Percentiles rank a stretch among this genome's conserved stretches.
Conservation (phyloP, 1,284 basidiomycete genomes). For the Cutaneotrichosporon sp. region DNA sequence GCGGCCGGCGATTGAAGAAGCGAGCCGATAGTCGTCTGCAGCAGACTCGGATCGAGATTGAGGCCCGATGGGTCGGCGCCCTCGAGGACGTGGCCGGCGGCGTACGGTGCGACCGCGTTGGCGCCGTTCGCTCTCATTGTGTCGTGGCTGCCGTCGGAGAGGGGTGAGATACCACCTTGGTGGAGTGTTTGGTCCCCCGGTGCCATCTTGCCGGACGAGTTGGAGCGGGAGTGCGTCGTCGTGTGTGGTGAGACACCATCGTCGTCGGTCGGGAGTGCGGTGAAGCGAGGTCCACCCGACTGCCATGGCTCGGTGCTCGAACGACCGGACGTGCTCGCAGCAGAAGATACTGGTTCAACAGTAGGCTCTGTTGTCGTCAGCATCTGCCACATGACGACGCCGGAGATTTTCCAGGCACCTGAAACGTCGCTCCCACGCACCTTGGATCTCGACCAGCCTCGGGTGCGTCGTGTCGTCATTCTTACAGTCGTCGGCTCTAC, state of each 20-base stretch:
- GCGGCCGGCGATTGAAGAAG: slow-evolving; percentile 61
- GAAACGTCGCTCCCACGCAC: slow-evolving; percentile 31
- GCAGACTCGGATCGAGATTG: slow-evolving; percentile 49
- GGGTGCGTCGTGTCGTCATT: slow-evolving; percentile 16
- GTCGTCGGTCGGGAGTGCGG: slow-evolving; percentile 35
- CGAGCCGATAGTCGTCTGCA: slow-evolving; percentile 60
- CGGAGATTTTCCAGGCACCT: no score
- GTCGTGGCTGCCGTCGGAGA: slow-evolving; percentile 20
- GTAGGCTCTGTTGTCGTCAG: slow-evolving; percentile 8
- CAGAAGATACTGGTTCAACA: slow-evolving; percentile 10
- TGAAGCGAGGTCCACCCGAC: slow-evolving; percentile 32
- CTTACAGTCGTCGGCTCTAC: neutral
- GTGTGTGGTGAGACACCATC: slow-evolving; percentile 19
- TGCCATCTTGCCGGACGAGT: slow-evolving; percentile 4
- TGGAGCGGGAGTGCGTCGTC: slow-evolving; percentile 13
- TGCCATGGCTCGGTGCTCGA: slow-evolving; percentile 18
- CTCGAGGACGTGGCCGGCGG: neutral
- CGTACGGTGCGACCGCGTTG: slow-evolving; percentile 18
- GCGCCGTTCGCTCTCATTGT: neutral
- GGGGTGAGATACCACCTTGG: slow-evolving; percentile 24
- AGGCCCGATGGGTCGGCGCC: slow-evolving; percentile 12
- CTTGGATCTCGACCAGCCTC: slow-evolving; percentile 34
- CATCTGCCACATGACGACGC: no score
- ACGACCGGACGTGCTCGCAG: slow-evolving; percentile 5
- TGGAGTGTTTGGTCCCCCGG: slow-evolving; percentile 29